Evolutionary conservation across 805 yeast genomes (phyloP).

Genomic region (Candida andamanensis): DNA sequence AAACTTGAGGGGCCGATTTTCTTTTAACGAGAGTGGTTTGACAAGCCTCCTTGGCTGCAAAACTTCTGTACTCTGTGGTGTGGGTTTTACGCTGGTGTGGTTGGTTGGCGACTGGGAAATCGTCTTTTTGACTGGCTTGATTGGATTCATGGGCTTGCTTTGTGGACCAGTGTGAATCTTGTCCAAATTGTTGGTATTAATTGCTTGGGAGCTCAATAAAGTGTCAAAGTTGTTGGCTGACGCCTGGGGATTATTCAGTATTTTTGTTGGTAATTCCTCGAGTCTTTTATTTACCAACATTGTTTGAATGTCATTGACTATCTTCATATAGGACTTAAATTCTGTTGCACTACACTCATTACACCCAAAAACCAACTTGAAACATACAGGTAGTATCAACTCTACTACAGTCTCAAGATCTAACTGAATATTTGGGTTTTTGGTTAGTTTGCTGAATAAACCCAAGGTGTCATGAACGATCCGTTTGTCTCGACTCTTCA

Average conservation of each 20-base stretch:
- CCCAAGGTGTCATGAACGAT: conserved; percentile 46
- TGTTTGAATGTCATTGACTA: conserved; percentile 18
- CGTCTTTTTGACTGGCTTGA: background rate
- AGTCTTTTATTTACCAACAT: conserved; percentile 17
- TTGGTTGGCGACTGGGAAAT: too few species aligned
- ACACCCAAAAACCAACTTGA: conserved; percentile 33
- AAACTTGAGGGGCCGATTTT: too few species aligned
- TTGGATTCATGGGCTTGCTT: conserved; percentile 5
- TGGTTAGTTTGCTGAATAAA: conserved; percentile 48
- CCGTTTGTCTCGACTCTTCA: conserved; percentile 72
- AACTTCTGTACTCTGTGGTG: too few species aligned
- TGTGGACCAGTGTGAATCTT: conserved; percentile 4
- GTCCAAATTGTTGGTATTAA: conserved; percentile 9
- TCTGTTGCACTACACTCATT: conserved; percentile 31
- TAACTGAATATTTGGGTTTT: conserved; percentile 28
- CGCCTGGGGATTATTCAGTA: background rate
- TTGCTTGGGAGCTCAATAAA: conserved; percentile 23
- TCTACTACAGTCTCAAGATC: conserved; percentile 27
- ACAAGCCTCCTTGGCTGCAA: conserved; percentile 7
- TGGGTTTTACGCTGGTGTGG: too few species aligned
- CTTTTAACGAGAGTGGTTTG: conserved; percentile 9
- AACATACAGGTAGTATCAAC: conserved; percentile 25
- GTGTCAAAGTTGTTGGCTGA: conserved; percentile 17
- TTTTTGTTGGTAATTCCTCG: conserved; percentile 13
- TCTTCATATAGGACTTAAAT: conserved; percentile 23